Conservation (phyloP, 148 eudicot genomes). For the Vaccinium vitisidaea region DNA sequence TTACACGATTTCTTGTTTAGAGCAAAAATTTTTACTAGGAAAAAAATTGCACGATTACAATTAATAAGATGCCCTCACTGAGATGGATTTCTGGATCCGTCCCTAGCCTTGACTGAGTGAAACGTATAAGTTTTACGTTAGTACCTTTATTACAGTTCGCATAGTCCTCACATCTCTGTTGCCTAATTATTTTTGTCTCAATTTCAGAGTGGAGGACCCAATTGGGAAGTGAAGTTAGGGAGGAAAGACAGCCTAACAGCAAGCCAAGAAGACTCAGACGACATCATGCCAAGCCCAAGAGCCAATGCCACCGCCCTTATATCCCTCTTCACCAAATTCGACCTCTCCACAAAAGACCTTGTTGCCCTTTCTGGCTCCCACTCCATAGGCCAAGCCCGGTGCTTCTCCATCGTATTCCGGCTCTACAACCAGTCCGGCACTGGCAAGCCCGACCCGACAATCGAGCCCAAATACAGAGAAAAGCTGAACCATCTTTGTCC, state of each 20-base stretch:
- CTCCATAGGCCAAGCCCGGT: slow-evolving; percentile 80
- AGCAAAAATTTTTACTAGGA: too few species aligned
- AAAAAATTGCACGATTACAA: too few species aligned
- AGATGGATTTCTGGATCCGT: too few species aligned
- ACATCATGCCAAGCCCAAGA: slow-evolving; percentile 96
- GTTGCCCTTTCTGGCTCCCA: slow-evolving; percentile 96
- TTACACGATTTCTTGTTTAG: too few species aligned
- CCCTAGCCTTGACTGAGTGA: too few species aligned
- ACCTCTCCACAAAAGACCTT: slow-evolving; percentile 62
- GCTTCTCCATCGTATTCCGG: slow-evolving; percentile 73
- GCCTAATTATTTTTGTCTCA: background rate
- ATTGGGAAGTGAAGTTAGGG: slow-evolving; percentile 88
- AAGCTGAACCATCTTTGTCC: slow-evolving; percentile 71
- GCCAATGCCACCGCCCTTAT: slow-evolving; percentile 61
- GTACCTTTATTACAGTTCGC: background rate
- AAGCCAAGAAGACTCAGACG: slow-evolving; percentile 69
- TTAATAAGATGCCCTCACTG: too few species aligned
- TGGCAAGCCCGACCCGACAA: slow-evolving; percentile 73
- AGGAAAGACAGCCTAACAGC: slow-evolving; percentile 80
- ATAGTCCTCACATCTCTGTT: background rate
- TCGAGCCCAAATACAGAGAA: slow-evolving; percentile 50
- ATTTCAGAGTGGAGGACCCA: slow-evolving; percentile 86
- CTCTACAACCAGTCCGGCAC: slow-evolving; percentile 91
- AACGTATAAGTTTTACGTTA: too few species aligned
- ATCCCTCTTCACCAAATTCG: slow-evolving; percentile 51